Base-by-base conservation (phyloP, 495 filamentous ascomycete species). In the Durotheca rogersii region DNA sequence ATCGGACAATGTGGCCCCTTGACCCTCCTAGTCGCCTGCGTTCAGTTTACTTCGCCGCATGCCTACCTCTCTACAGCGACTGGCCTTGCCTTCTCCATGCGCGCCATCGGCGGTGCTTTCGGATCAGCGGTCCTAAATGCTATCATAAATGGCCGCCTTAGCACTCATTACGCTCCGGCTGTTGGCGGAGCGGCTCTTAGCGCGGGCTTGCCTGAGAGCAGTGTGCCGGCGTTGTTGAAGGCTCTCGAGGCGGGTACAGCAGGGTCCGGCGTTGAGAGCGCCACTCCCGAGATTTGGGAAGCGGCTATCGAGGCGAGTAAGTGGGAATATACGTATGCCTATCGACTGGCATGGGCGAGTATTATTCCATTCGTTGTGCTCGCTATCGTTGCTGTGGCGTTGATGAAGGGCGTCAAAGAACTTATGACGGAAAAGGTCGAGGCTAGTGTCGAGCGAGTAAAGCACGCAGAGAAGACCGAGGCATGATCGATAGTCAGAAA, bases 11-110 rank as follows among this genome's bases (percentile, higher is more conserved):
- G 69, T 9, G 75, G 74, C 1, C 75, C 75, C 1, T 58, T 78
- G 2, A 76, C 73, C 2, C 66, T 79, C n/a, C 64, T 81, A 6
- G 66, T 73, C 1, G 77, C 78, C 5, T 66, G 70, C 39, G 66
- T 81, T 14, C 78, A 80, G 59, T 79, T 79, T 60, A 79, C 75
- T 3, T 68, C 76, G 0, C 77, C 78, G 1, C 78, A 80, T 44
- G 72, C 75, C 6, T 79, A 72, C 54, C 69, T 81, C 16, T 74
- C 71, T 5, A 81, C 76, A 1, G 76, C 78, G 0, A 80, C 78
- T 1, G 78, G 77, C 2, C 68, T 81, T 0, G 75, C 72, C 10
- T 79, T 81, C 66, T 77, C 74, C 5, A 75, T 76, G 7, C 60
- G 76, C 25, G 77, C 77, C 16, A 75, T 81, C 44, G 76, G 77